phyloP scores from a whole-genome alignment of 2,329 filamentous ascomycete species.

The Tolypocladium cylindrosporum region DNA sequence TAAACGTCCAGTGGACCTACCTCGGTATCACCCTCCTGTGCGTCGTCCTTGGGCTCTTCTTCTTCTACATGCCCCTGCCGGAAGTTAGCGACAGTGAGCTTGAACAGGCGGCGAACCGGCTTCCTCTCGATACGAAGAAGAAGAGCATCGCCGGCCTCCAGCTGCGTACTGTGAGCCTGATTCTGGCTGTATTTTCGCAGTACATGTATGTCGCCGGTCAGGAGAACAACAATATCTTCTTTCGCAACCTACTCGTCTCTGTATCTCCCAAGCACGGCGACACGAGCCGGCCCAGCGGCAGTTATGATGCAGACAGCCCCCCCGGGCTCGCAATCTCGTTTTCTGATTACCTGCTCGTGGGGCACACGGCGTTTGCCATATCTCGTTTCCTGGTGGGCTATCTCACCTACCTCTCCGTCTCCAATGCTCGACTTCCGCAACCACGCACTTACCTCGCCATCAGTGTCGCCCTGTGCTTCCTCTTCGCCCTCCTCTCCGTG shows the following conservation, averaged over 20 bases:
- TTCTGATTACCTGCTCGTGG: slow-evolving; percentile 60
- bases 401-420: slow-evolving; percentile 49
- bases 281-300: slow-evolving; percentile 15
- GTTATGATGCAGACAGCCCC: slow-evolving; percentile 18
- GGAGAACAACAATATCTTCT: slow-evolving; percentile 52
- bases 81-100: slow-evolving; percentile 49
- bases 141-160: slow-evolving; percentile 39
- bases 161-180: slow-evolving; percentile 47
- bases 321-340: slow-evolving; percentile 41
- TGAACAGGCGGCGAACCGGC: slow-evolving; percentile 33
- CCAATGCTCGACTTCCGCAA: slow-evolving; percentile 41
- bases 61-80: slow-evolving; percentile 58
- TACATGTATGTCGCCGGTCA: slow-evolving; percentile 74
- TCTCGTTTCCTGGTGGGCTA: slow-evolving; percentile 61
- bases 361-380: slow-evolving; percentile 61
- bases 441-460: slow-evolving; percentile 61
- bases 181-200: slow-evolving; percentile 64
- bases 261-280: slow-evolving; percentile 20
- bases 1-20: slow-evolving; percentile 78
- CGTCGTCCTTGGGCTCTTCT: slow-evolving; percentile 57
- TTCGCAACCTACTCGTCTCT: slow-evolving; percentile 38
- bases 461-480: slow-evolving; percentile 49
- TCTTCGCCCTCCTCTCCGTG: slow-evolving; percentile 40
- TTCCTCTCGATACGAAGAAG: slow-evolving; percentile 41
- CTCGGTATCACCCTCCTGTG: slow-evolving; percentile 70